Conservation (phyloP, 2,329 filamentous ascomycete species). For the Colletotrichum caudatum region DNA sequence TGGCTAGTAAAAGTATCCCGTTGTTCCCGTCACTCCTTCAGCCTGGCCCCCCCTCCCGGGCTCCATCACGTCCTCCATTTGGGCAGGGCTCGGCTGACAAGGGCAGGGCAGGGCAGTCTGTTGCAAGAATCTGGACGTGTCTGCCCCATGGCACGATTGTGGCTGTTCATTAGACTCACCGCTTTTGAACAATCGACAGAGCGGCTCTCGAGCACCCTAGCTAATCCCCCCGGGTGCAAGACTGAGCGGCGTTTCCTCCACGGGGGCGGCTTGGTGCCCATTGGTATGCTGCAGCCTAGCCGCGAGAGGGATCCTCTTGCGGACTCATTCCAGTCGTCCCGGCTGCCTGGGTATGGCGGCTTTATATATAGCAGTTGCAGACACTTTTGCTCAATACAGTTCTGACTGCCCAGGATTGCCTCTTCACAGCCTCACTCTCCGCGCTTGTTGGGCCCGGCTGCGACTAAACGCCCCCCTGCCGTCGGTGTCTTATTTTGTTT, state of each 20-base stretch:
- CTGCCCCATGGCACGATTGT: constrained; percentile 32
- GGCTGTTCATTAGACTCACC: constrained; percentile 36
- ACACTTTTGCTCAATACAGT: constrained; percentile 15
- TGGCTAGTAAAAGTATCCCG: background rate
- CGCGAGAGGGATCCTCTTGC: constrained; percentile 3
- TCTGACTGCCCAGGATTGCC: constrained; percentile 31
- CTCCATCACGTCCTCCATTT: constrained; percentile 6
- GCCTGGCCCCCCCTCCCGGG: background rate
- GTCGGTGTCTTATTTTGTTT: constrained; percentile 21
- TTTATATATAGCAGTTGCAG: constrained; percentile 41
- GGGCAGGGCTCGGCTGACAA: constrained; percentile 18
- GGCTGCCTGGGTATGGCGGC: constrained; percentile 30
- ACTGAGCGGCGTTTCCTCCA: constrained; percentile 13
- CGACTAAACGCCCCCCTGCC: constrained; percentile 25
- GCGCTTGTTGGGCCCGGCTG: constrained; percentile 32
- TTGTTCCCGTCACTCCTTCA: constrained; percentile 19
- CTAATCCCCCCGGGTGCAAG: constrained; percentile 6
- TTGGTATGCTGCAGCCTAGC: constrained; percentile 38
- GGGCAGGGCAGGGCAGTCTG: background rate
- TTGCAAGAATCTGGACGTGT: constrained; percentile 20
- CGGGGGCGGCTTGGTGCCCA: constrained; percentile 24
- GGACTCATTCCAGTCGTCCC: constrained; percentile 19
- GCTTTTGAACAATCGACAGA: constrained; percentile 29
- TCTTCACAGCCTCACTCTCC: constrained; percentile 38
- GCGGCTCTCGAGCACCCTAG: constrained; percentile 15